These are phyloP conservation scores for Mucor circinelloides DNA, from an alignment of 371 early-diverging fungal species.

Conservation along the genomic window DNA sequence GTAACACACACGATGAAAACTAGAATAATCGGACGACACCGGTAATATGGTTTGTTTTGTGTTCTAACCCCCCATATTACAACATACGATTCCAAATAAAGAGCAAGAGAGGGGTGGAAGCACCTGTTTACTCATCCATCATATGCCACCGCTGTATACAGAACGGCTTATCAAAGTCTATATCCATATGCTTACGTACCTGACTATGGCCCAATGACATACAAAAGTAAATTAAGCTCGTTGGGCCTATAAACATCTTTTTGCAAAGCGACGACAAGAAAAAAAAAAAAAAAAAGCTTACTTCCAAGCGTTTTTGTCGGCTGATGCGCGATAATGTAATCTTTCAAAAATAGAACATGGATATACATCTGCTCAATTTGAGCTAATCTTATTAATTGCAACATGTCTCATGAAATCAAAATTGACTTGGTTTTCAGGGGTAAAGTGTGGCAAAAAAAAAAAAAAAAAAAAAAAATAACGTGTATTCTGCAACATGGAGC, in stretches of 20 bases:
- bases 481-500: neutral
- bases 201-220: neutral
- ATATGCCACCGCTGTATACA: neutral
- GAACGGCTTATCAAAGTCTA: neutral
- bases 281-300: neutral
- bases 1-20: conserved; percentile 2
- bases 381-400: neutral
- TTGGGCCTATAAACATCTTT: neutral
- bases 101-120: neutral
- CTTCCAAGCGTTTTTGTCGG: neutral
- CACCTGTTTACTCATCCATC: neutral
- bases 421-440: neutral
- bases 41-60: neutral
- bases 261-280: no score
- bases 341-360: neutral
- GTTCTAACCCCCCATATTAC: neutral
- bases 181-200: neutral
- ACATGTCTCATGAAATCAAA: neutral
- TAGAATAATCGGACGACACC: conserved; percentile 18
- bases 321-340: neutral
- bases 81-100: conserved; percentile 10
- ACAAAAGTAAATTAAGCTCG: neutral
- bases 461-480: neutral
- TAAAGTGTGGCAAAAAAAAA: neutral
- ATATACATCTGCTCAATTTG: neutral